Conservation (phyloP, 2,329 filamentous ascomycete genomes). For the Sporothrix curviconia region DNA sequence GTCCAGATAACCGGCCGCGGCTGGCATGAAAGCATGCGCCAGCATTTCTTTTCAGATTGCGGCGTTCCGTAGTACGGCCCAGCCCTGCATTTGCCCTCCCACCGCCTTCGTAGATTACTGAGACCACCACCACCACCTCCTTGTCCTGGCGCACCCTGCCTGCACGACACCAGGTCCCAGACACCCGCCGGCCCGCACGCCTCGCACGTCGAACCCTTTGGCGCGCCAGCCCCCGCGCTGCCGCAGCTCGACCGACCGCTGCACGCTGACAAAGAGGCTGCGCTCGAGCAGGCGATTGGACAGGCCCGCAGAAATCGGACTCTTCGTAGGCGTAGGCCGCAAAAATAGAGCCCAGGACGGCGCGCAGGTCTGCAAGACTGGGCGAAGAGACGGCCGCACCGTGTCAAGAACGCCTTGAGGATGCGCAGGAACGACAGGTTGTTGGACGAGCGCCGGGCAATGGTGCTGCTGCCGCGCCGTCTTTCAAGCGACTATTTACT, state of each 20-base stretch:
- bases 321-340: constrained; percentile 93
- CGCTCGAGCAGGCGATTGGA: constrained; percentile 83
- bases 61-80: too few species aligned
- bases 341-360: constrained; percentile 83
- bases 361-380: constrained; percentile 77
- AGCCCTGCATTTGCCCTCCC: constrained; percentile 63
- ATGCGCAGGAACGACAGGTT: constrained; percentile 85
- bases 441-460: constrained; percentile 27
- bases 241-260: constrained; percentile 64
- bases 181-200: constrained; percentile 74
- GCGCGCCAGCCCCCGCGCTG: constrained; percentile 89
- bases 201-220: constrained; percentile 77
- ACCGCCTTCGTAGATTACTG: constrained; percentile 72
- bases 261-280: constrained; percentile 79
- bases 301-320: constrained; percentile 73
- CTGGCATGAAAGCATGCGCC: constrained; percentile 13
- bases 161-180: constrained; percentile 80
- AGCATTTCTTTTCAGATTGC: constrained; percentile 26
- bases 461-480: too few species aligned
- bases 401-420: constrained; percentile 77
- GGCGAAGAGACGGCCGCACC: constrained; percentile 76
- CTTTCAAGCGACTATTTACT: constrained; percentile 26
- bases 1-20: constrained; percentile 25
- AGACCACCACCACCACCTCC: not conserved
- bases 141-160: not conserved